Evolutionary conservation across 345 rosid genomes (phyloP), one percentile per base, ranked within the genome.

Genomic region (Crucihimalaya himalaica): DNA sequence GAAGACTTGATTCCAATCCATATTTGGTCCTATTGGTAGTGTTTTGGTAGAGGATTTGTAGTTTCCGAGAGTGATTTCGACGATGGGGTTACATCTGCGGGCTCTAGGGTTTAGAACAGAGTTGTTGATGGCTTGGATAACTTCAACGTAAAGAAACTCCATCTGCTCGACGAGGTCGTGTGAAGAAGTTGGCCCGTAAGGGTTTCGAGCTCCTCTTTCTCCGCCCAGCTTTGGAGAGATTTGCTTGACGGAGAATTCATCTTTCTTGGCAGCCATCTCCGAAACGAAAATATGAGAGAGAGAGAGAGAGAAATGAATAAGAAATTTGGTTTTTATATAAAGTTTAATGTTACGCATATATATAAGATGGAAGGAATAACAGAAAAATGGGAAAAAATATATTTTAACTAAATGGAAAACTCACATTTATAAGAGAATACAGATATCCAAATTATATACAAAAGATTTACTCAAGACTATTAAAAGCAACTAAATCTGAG

Each of bases 131-230:
- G 28, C 40, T 29, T 32, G 40, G 48, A 8, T 61, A 32, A 75
- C 31, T 43, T 68, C 43, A 18, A 75, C 25, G 63, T 68, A 75
- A 52, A 75, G 74, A 55, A 68, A 68, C 56, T 75, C 70, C 79
- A 75, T 75, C 10, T 75, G 74, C 32, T 75, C 74, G 25, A 68
- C 74, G 32, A 68, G 74, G 50, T 75, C 79, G 18, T 68, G 32
- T 32, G 74, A 75, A 51, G 79, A 68, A 61, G 74, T 68, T 75
- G 48, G 79, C 4, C 73, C 68, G 0, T 43, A n/a, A 42, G 40
- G 53, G 31, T 60, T 68, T 16, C 68, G 35, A 15, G 45, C 45
- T 68, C 69, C 79, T 61, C 64, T 75, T 31, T 61, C 79, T 75
- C 79, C 79, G 0, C 74, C 69, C 4, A 75, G 68, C 69, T 52